Base-by-base conservation (phyloP, 495 filamentous ascomycete species). In the Margaritispora aquatica region DNA sequence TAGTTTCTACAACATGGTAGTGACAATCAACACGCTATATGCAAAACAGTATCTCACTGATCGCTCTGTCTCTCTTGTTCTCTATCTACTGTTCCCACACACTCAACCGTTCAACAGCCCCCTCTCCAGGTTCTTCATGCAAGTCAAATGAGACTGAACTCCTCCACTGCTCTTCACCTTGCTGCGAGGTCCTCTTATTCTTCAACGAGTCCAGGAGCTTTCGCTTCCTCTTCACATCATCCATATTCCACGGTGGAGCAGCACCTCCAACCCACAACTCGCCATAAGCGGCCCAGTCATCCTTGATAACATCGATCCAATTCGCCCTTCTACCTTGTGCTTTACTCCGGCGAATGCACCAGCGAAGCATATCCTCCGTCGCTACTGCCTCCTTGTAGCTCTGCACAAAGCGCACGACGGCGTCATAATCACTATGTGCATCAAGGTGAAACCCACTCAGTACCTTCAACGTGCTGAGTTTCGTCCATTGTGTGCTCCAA, bases 401-500 rank as follows among this genome's bases (percentile, higher is more conserved):
- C 29, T 48, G 48, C 9, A 24, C 21, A 31, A 29, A 53, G 23
- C 27, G 24, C 7, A 50, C 53, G 15, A 58, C 62, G 17, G 19
- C 19, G 10, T 22, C 8, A 34, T 61, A 57, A 10, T 57, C 50
- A 9, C 58, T 59, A 1, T 55, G 54, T 29, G 34, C 53, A 21
- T 1, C 9, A 2, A 68, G 55, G 2, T 23, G 9, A 19, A 54
- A 23, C 2, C 51, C 62, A 23, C 36, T 57, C 26, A 27, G 20
- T 4, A 65, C 19, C n/a, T 34, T 27, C 0, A 68, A 29, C 1
- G 26, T 59, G 3, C 19, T 24, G 5, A 68, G 27, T 48, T 59
- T 63, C 3, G 52, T 23, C 63, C 63, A 68, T 23, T 59, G 46
- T 20, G 4, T n/a, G 10, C 27, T 27, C 66, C 66, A 68, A 17